phyloP scores from a whole-genome alignment of 2,329 filamentous ascomycete genomes.

The Epichloe sibirici region DNA sequence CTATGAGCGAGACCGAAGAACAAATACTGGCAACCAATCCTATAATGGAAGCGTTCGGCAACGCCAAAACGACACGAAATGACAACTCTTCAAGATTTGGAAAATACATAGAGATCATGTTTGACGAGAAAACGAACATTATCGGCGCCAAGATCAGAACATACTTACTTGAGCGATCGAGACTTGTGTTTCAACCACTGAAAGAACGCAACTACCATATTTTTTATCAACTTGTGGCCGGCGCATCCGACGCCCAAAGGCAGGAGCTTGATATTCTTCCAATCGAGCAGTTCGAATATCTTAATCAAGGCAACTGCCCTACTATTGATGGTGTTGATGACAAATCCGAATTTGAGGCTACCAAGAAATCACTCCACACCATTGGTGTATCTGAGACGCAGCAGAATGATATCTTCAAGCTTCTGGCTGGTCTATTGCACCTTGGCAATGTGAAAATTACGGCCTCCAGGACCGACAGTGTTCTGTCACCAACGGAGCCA shows the following conservation, averaged over 20 bases:
- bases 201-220: conserved; percentile 99
- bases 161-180: conserved; percentile 87
- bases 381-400: conserved; percentile 69
- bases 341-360: conserved; percentile 83
- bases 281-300: conserved; percentile 85
- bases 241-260: conserved; percentile 73
- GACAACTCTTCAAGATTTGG: conserved; percentile 98
- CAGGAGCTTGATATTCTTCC: conserved; percentile 68
- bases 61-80: conserved; percentile 98
- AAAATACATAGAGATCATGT: conserved; percentile 99
- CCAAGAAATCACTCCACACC: conserved; percentile 71
- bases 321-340: conserved; percentile 92
- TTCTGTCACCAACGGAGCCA: conserved; percentile 68
- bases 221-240: conserved; percentile 93
- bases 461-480: conserved; percentile 77
- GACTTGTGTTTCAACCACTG: conserved; percentile 90
- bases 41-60: conserved; percentile 99
- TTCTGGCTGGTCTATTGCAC: conserved; percentile 83
- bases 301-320: conserved; percentile 89
- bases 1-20: conserved; percentile 97
- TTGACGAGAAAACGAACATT: conserved; percentile 87
- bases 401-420: conserved; percentile 76
- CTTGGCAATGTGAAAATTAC: conserved; percentile 95
- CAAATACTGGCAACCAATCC: conserved; percentile 97
- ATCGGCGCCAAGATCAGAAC: conserved; percentile 96